phyloP scores from a whole-genome alignment of 345 rosid genomes.

The Camelina laxa region DNA sequence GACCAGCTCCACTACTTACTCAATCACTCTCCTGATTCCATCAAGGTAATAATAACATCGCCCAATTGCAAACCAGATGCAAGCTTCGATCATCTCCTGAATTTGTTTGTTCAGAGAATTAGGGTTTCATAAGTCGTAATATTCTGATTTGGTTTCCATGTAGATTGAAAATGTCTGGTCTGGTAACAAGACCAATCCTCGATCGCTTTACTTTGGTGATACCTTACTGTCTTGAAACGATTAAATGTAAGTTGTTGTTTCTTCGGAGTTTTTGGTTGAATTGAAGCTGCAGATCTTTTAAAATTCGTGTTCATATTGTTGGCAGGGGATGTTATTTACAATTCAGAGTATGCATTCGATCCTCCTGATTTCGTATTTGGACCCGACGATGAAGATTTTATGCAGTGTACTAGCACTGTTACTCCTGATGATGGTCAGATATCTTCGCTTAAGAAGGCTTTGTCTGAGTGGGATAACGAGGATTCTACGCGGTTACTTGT shows the following conservation, averaged over 20 bases:
- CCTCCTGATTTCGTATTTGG: slow-evolving; percentile 93
- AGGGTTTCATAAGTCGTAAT: slow-evolving; percentile 24
- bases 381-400: slow-evolving; percentile 76
- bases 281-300: not conserved
- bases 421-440: slow-evolving; percentile 45
- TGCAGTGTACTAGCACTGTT: slow-evolving; percentile 47
- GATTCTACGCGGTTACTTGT: slow-evolving; percentile 66
- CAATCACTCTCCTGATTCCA: slow-evolving; percentile 57
- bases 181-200: slow-evolving; percentile 69
- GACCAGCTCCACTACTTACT: slow-evolving; percentile 86
- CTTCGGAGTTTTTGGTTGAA: not conserved
- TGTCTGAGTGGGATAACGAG: slow-evolving; percentile 70
- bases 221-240: slow-evolving; percentile 81
- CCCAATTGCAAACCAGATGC: not conserved
- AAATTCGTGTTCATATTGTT: not conserved
- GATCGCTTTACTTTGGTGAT: slow-evolving; percentile 92
- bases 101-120: not conserved
- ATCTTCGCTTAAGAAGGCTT: slow-evolving; percentile 43
- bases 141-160: slow-evolving; percentile 3
- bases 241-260: slow-evolving; percentile 65
- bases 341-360: slow-evolving; percentile 69
- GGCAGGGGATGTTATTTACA: slow-evolving; percentile 88
- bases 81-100: not conserved
- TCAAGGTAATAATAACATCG: slow-evolving; percentile 62
- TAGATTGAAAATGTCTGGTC: slow-evolving; percentile 89